These are phyloP conservation scores for Diplocarpon mali DNA, from an alignment of 2,329 filamentous ascomycete genomes.

Conservation along the genomic window DNA sequence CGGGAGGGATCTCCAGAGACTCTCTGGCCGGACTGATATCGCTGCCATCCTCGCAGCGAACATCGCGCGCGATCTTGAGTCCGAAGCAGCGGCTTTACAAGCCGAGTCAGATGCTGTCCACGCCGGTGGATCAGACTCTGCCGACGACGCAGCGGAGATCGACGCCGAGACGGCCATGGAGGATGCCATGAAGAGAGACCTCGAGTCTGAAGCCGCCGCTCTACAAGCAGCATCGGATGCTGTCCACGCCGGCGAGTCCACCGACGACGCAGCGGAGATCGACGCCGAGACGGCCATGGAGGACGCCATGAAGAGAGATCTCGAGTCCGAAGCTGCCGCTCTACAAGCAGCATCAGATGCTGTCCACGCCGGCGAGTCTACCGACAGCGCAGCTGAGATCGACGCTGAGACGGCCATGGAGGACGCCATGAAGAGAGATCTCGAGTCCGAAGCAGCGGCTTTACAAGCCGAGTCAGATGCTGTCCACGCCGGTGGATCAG, in stretches of 20 bases:
- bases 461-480: background rate
- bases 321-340: background rate
- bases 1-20: conserved; percentile 2
- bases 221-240: no score
- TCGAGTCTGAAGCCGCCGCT: no score
- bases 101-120: background rate
- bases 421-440: no score
- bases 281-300: conserved; percentile 1
- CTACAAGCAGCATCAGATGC: no score
- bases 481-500: background rate
- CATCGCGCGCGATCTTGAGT: background rate
- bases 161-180: no score
- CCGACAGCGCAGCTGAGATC: no score
- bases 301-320: conserved; percentile 1
- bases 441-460: no score
- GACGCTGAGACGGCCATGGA: no score
- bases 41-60: background rate
- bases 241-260: background rate
- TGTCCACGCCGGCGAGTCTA: no score
- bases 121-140: background rate
- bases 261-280: background rate
- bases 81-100: conserved; percentile 1
- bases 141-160: background rate
- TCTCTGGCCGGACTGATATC: conserved; percentile 1
- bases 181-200: no score